Evolutionary conservation across 2,329 filamentous ascomycete species (phyloP).

Genomic region (Exserohilum turcica): DNA sequence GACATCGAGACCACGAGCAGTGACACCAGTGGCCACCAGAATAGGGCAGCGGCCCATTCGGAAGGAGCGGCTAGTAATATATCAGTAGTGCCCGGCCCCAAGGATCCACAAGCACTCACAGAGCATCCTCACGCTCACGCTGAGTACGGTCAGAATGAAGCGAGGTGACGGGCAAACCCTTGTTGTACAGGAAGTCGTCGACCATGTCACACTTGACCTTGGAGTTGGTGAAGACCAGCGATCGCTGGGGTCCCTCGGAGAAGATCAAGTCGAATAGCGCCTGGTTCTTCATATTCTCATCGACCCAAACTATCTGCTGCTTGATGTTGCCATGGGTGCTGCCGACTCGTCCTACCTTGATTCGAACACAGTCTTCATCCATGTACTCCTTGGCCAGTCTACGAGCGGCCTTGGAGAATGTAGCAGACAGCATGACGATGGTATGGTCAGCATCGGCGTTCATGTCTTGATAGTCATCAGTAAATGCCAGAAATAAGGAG

Average conservation of each 20-base stretch:
- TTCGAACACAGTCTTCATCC: conserved; percentile 72
- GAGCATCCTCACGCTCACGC: conserved; percentile 85
- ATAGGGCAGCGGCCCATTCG: conserved; percentile 75
- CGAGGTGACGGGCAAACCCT: conserved; percentile 78
- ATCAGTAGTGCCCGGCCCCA: conserved; percentile 5
- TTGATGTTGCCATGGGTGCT: conserved; percentile 81
- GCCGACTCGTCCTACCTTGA: conserved; percentile 86
- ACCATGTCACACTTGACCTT: conserved; percentile 79
- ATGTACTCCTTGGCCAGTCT: conserved; percentile 78
- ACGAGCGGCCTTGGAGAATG: conserved; percentile 82
- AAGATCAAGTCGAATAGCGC: conserved; percentile 74
- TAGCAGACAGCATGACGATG: conserved; percentile 89
- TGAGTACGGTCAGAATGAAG: conserved; percentile 90
- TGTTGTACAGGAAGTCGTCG: conserved; percentile 86
- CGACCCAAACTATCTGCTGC: conserved; percentile 73
- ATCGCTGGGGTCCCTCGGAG: conserved; percentile 72
- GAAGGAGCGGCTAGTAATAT: conserved; percentile 68
- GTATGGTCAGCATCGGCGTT: conserved; percentile 74
- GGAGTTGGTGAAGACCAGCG: conserved; percentile 87
- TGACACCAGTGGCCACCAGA: conserved; percentile 82
- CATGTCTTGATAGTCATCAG: conserved; percentile 57
- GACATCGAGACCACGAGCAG: conserved; percentile 87
- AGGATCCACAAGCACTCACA: conserved; percentile 58
- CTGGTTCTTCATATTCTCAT: conserved; percentile 69
- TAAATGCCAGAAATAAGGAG: not conserved